Evolutionary conservation across 257 asterid species (phyloP).

Genomic region (Verbena officinalis): DNA sequence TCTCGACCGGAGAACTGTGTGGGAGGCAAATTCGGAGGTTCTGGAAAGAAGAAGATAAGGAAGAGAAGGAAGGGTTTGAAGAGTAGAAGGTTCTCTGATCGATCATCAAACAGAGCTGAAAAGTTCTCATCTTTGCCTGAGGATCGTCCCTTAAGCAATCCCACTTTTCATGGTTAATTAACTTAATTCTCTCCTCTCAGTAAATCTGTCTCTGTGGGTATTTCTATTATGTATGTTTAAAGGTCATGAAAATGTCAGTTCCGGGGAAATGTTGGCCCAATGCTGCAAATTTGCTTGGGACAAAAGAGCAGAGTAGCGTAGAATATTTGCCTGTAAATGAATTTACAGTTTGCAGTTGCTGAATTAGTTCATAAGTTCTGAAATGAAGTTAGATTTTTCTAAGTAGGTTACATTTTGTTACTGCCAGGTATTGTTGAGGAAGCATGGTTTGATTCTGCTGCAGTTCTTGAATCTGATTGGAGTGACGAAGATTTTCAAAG

Average conservation of each 20-base stretch:
- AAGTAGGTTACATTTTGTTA: not conserved
- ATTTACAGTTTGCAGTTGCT: not conserved
- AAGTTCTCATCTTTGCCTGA: slow-evolving; percentile 42
- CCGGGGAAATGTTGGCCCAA: not conserved
- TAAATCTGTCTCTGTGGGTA: not conserved
- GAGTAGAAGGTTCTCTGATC: slow-evolving; percentile 41
- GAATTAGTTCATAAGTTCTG: not conserved
- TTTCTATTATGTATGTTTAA: not conserved
- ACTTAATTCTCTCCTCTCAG: not conserved
- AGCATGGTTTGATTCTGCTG: slow-evolving; percentile 81
- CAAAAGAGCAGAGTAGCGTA: not conserved
- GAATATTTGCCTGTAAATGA: not conserved
- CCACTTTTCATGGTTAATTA: slow-evolving; percentile 44
- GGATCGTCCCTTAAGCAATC: slow-evolving; percentile 49
- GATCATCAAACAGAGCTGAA: slow-evolving; percentile 40
- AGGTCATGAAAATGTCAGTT: not conserved
- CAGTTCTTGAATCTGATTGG: slow-evolving; percentile 71
- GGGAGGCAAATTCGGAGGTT: slow-evolving; percentile 36
- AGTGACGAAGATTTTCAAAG: slow-evolving; percentile 86
- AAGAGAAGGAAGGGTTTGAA: slow-evolving; percentile 39
- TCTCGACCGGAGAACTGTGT: slow-evolving; percentile 52
- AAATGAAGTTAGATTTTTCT: not conserved
- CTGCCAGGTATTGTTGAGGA: slow-evolving; percentile 63
- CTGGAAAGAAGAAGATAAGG: slow-evolving; percentile 43
- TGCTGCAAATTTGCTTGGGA: not conserved